A percentile compares a stretch with the other conserved stretches of the same genome.
These are phyloP conservation scores for Eucalyptus victrix DNA, from an alignment of 345 rosid genomes.

Conservation along the genomic window DNA sequence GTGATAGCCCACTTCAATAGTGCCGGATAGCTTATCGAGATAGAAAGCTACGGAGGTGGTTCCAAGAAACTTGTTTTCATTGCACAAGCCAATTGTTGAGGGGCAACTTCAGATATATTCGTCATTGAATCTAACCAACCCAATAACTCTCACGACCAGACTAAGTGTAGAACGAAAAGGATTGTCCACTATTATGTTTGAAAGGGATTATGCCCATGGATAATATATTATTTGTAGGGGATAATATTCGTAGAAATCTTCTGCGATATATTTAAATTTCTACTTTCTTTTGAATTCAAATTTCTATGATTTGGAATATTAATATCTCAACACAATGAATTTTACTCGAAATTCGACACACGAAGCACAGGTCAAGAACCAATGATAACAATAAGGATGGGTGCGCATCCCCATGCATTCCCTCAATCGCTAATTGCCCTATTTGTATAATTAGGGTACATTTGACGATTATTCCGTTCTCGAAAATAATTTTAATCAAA, in stretches of 20 bases:
- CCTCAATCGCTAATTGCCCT: accelerated
- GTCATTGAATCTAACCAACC: too few relatives aligned
- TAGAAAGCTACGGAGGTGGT: background rate
- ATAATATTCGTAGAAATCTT: too few relatives aligned
- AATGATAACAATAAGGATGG: background rate
- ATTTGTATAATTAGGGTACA: accelerated
- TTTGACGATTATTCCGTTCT: accelerated
- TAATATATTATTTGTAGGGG: too few relatives aligned
- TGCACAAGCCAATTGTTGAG: too few relatives aligned
- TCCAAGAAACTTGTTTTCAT: background rate
- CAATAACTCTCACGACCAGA: too few relatives aligned
- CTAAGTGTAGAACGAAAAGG: too few relatives aligned
- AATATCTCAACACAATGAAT: accelerated
- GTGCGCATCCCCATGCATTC: accelerated
- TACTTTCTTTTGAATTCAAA: background rate
- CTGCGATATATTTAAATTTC: accelerated
- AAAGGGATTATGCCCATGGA: too few relatives aligned
- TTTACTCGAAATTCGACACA: accelerated
- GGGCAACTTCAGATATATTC: too few relatives aligned
- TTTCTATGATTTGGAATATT: background rate
- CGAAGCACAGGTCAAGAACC: accelerated
- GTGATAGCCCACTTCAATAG: background rate
- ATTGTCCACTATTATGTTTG: too few relatives aligned
- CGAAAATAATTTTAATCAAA: accelerated
- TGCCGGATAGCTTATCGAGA: background rate